Conservation (phyloP, 164 flowering plant genomes). For the Chloranthus sessilifolius region DNA sequence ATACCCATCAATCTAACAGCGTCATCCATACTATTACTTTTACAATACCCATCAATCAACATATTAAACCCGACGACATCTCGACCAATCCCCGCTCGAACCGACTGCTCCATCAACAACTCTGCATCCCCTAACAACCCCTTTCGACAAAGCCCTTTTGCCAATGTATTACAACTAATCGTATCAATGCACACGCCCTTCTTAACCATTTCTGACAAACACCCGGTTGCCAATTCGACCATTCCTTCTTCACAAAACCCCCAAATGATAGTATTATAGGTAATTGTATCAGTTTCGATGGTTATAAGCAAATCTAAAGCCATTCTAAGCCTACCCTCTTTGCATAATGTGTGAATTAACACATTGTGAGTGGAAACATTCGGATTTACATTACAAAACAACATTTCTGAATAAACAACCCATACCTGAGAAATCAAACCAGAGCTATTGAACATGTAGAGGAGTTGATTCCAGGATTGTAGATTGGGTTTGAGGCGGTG, state of each 20-base stretch:
- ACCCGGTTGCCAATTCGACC: constrained; percentile 46
- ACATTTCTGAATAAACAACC: constrained; percentile 48
- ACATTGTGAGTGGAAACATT: constrained; percentile 52
- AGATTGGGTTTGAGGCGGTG: constrained; percentile 33
- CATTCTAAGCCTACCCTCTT: constrained; percentile 49
- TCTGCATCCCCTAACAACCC: constrained; percentile 48
- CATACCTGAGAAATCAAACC: constrained; percentile 67
- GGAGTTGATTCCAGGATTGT: constrained; percentile 46
- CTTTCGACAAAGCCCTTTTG: constrained; percentile 59
- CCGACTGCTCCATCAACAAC: constrained; percentile 36
- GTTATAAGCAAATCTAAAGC: constrained; percentile 48
- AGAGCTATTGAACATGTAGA: constrained; percentile 41
- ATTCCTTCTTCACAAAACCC: constrained; percentile 55
- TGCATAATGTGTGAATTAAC: constrained; percentile 65
- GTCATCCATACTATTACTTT: constrained; percentile 29
- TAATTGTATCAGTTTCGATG: constrained; percentile 40
- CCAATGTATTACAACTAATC: constrained; percentile 57
- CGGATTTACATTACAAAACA: constrained; percentile 39
- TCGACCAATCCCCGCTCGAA: constrained; percentile 23
- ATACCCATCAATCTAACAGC: constrained; percentile 43
- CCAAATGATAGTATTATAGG: constrained; percentile 74
- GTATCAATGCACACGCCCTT: constrained; percentile 44
- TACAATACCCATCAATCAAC: constrained; percentile 61
- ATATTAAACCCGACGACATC: constrained; percentile 58
- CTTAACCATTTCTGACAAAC: constrained; percentile 72